Evolutionary conservation across 2,329 filamentous ascomycete genomes (phyloP).

Genomic region (Aspergillus sp.): DNA sequence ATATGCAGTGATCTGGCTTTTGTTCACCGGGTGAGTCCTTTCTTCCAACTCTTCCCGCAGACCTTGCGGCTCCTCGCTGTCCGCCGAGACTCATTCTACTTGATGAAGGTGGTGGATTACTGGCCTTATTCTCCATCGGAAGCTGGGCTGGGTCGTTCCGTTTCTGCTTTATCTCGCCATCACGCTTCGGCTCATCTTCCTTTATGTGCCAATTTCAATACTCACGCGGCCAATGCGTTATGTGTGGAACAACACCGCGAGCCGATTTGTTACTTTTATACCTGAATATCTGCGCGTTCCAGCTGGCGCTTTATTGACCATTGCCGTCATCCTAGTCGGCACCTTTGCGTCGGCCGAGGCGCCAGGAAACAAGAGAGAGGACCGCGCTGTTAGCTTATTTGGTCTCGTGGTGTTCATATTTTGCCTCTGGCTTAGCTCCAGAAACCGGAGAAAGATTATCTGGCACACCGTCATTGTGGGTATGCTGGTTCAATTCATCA

Average conservation of each 20-base stretch:
- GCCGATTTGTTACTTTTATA: slow-evolving; percentile 59
- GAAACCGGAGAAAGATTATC: slow-evolving; percentile 58
- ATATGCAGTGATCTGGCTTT: slow-evolving; percentile 49
- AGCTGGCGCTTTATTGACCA: slow-evolving; percentile 61
- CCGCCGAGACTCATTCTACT: slow-evolving; percentile 5
- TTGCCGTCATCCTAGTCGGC: slow-evolving; percentile 74
- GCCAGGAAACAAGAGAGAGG: slow-evolving; percentile 73
- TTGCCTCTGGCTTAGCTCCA: slow-evolving; percentile 69
- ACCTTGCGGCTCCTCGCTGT: neutral
- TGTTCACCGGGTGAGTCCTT: slow-evolving; percentile 55
- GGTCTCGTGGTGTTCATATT: slow-evolving; percentile 72
- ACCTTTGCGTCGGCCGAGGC: slow-evolving; percentile 71
- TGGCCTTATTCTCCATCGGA: slow-evolving; percentile 69
- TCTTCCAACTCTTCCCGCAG: slow-evolving; percentile 3
- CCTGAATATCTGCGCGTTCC: slow-evolving; percentile 66
- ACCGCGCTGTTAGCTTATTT: slow-evolving; percentile 78
- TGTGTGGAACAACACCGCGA: slow-evolving; percentile 66
- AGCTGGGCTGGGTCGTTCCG: slow-evolving; percentile 79
- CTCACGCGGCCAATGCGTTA: slow-evolving; percentile 66
- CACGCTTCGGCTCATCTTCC: slow-evolving; percentile 70
- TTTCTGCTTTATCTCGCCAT: slow-evolving; percentile 79
- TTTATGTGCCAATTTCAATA: slow-evolving; percentile 68
- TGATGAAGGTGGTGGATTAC: slow-evolving; percentile 70
- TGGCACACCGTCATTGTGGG: slow-evolving; percentile 85
- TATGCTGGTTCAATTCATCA: slow-evolving; percentile 83